Base-by-base conservation (phyloP, 768 basidiomycete species). In the Auricularia cornea region DNA sequence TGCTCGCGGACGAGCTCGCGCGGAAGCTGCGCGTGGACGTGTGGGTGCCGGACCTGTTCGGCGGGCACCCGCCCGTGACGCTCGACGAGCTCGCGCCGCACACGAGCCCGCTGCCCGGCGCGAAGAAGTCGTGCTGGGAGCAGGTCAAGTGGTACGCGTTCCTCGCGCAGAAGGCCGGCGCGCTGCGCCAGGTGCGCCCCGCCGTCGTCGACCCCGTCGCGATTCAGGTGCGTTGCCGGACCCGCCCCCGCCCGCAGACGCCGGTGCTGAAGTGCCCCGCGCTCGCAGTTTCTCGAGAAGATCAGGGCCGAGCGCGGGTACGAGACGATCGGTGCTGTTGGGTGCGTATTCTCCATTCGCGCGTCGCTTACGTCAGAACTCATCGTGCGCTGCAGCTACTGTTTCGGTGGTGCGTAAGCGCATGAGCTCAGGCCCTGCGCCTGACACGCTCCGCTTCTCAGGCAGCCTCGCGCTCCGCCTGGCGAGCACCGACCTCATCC, bases 31-130 rank as follows among this genome's bases (percentile, higher is more conserved):
- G 75, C 18, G 83, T 84, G 65, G 86, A 87, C 66, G 84, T 86
- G 20, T 87, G 83, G 81, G 76, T 84, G 20, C 86, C 85, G 10
- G 84, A 88, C 72, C 70, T 84, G 59, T 87, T 86, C 66, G 69
- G 75, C 64, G 85, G 85, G 81, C 6, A 18, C n/a, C 31, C 35
- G 6, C 40, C 30, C 35, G 11, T 51, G 11, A 20, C 26, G 6
- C n/a, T 2, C 54, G 16, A 20, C 44, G 44, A 12, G 32, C n/a
- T 44, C 8, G 75, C 76, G 16, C 65, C 71, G 3, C 40, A 74
- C 52, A 65, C 62, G 38, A 40, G 38, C 38, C 38, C 38, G 38
- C 8, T 40, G 8, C 38, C 38, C 18, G 38, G 38, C 8, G 18
- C 8, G 38, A 40, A 63, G 33, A 64, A 64, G 40, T 38, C 68